These are phyloP conservation scores for Triticum urartu DNA, from an alignment of 176 grass and related monocot species.

Conservation along the genomic window DNA sequence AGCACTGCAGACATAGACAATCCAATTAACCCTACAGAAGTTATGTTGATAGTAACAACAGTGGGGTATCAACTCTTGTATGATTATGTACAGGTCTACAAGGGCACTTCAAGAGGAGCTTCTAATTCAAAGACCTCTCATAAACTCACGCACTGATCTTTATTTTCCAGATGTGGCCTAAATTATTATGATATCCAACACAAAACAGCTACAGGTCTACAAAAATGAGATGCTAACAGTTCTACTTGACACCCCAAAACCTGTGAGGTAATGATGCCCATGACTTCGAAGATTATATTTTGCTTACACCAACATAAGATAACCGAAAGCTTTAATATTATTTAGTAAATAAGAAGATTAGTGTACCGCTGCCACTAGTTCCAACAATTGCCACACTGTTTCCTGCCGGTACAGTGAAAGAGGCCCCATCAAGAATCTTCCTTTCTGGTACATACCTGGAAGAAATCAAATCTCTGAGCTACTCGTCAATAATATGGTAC, in stretches of 20 bases:
- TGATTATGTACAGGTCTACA: neutral
- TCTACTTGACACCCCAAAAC: constrained; percentile 10
- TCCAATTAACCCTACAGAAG: neutral
- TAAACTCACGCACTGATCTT: neutral
- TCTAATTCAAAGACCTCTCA: neutral
- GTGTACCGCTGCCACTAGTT: constrained; percentile 94
- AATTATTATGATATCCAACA: neutral
- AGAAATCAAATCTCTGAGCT: constrained; percentile 39
- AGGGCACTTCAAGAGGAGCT: constrained; percentile 7
- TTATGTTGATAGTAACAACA: neutral
- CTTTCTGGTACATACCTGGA: constrained; percentile 89
- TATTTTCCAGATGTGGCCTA: neutral
- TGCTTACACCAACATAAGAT: neutral
- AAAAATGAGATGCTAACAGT: neutral
- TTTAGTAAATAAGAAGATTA: constrained; percentile 7
- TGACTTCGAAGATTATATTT: constrained; percentile 13
- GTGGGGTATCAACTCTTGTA: neutral
- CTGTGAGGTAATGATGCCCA: neutral
- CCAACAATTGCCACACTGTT: constrained; percentile 93
- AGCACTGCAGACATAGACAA: neutral
- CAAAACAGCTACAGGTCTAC: neutral
- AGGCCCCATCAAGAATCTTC: constrained; percentile 85
- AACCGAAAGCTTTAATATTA: neutral
- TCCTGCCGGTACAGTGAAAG: constrained; percentile 89
- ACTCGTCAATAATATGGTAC: constrained; percentile 13